Percentiles rank a stretch among this genome's conserved stretches.
Conservation (phyloP, 2,329 filamentous ascomycete species). For the Aureobasidium namibiae region DNA sequence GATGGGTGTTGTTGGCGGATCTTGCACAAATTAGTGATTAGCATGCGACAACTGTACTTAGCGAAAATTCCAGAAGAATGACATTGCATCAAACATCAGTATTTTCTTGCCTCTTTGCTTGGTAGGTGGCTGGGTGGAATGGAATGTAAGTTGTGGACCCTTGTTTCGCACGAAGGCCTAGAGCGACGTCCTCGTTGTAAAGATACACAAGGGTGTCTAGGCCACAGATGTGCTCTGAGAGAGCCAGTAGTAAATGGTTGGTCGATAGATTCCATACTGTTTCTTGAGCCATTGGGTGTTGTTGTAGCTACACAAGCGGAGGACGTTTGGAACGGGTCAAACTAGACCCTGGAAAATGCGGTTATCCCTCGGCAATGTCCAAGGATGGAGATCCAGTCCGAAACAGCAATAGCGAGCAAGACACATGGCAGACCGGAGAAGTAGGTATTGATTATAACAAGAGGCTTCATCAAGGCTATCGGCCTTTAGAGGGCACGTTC, state of each 20-base stretch:
- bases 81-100: neutral
- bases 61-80: neutral
- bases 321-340: neutral
- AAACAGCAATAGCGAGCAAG: neutral
- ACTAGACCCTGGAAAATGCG: neutral
- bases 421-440: neutral
- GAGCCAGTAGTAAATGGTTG: no score
- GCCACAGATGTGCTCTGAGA: no score
- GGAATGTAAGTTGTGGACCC: no score
- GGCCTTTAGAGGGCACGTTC: no score
- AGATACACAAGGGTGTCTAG: no score
- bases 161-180: no score
- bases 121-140: neutral
- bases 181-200: no score
- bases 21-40: slow-evolving; percentile 10
- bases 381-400: neutral
- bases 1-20: neutral
- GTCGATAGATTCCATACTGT: no score
- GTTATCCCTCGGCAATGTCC: slow-evolving; percentile 3
- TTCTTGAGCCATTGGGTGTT: no score
- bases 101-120: neutral
- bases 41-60: slow-evolving; percentile 7
- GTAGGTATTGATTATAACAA: neutral
- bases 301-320: no score
- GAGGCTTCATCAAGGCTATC: neutral